Conservation (phyloP, 106 monocot genomes). For the Acorus gramineus region DNA sequence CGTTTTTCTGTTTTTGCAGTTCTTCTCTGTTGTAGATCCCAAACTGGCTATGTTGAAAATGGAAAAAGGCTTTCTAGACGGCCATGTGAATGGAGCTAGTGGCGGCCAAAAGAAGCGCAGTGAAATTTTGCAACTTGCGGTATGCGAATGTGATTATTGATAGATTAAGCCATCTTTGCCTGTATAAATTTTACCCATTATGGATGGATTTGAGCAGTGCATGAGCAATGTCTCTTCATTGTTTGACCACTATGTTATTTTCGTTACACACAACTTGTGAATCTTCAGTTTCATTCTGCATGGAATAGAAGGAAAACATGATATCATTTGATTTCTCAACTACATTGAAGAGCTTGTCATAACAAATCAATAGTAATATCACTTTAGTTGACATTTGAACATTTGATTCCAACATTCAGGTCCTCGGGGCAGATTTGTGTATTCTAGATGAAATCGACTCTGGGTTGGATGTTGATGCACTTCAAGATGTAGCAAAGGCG, state of each 20-base stretch:
- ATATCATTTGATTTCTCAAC: no score
- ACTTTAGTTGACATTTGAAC: no score
- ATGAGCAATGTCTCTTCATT: no score
- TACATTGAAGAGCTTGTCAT: no score
- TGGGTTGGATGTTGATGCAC: slow-evolving; percentile 94
- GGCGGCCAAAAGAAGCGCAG: slow-evolving; percentile 95
- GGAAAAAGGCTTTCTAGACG: slow-evolving; percentile 66
- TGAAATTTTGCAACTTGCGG: slow-evolving; percentile 97
- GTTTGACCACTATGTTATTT: no score
- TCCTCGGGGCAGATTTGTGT: slow-evolving; percentile 81
- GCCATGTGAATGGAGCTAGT: slow-evolving; percentile 98
- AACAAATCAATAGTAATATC: no score
- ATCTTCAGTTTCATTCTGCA: no score
- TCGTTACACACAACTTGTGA: no score
- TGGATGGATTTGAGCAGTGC: no score
- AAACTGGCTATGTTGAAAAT: slow-evolving; percentile 73
- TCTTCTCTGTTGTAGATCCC: slow-evolving; percentile 58
- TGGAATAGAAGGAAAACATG: no score
- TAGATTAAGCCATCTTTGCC: no score
- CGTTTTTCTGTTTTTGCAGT: slow-evolving; percentile 45
- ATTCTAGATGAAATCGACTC: slow-evolving; percentile 97
- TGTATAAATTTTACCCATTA: no score
- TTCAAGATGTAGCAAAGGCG: slow-evolving; percentile 90
- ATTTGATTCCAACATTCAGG: slow-evolving; percentile 25
- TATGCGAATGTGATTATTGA: slow-evolving; percentile 13